Base-by-base conservation (phyloP, 352 stramenopile genomes). In the Achlya hypogyna region DNA sequence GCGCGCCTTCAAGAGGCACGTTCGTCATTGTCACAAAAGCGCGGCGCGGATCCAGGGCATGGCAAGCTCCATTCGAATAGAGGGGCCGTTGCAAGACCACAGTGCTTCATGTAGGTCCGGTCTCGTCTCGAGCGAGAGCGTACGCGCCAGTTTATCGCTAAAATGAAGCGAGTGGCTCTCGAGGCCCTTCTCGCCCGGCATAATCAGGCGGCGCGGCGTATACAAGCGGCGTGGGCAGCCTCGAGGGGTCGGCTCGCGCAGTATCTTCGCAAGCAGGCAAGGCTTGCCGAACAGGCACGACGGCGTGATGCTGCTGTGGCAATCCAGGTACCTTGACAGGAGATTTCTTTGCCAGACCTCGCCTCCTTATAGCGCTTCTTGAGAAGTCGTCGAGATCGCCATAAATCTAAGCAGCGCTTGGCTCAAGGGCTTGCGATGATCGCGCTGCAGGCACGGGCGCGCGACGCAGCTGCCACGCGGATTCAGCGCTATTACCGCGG, bases 1-100 rank as follows among this genome's bases (percentile, higher is more conserved):
- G 29, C 60, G 60, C 27, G 40, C 12, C 28, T 67, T 67, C 23
- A 49, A 35, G 3, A 20, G 22, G 31, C 31, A 67, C 32, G 40
- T 52, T 12, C 27, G 28, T 9, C 40, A 49, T n/a, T 25, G 51
- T 16, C 25, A 25, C 3, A 23, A n/a, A 1, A 60, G 47, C 20
- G 60, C 60, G 18, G 35, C 4, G 20, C 32, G 12, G 14, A 67
- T 67, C 51, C 60, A 67, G 25, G 42, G 60, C 40, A 67, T 67
- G 60, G 60, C 53, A 51, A 14, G 35, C 2, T 12, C 49, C 25
- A 54, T 54, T 16, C 49, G 16, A 54, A 6, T 16, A 10, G 25
- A 22, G 12, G 2, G 38, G 2, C 38, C 2, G 1, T 3, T 45
- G 14, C 38, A n/a, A 14, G 6, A 42, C 34, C 38, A 45, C 1